A percentile compares a stretch with the other conserved stretches of the same genome.
Conservation (phyloP, 2,329 filamentous ascomycete genomes). For the Penicillium sp. region DNA sequence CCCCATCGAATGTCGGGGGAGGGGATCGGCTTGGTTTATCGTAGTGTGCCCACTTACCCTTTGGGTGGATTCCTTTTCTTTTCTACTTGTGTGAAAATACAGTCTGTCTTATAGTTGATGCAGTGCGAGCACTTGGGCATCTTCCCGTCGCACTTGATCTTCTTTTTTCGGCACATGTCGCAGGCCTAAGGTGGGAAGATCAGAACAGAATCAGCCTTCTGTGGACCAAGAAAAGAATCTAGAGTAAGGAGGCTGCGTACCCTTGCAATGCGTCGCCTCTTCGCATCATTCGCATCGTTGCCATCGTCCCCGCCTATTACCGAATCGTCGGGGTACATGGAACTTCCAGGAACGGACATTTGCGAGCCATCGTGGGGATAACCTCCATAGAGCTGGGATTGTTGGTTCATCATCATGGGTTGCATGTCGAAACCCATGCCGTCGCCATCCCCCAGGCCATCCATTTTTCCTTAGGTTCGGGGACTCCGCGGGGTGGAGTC, state of each 20-base stretch:
- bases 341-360: constrained; percentile 48
- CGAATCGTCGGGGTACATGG: constrained; percentile 47
- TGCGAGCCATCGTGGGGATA: constrained; percentile 63
- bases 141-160: constrained; percentile 97
- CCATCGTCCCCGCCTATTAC: constrained; percentile 45
- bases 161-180: constrained; percentile 91
- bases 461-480: constrained; percentile 25
- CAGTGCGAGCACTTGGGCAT: constrained; percentile 94
- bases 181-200: constrained; percentile 62
- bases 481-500: constrained; percentile 21
- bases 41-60: constrained; percentile 61
- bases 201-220: constrained; percentile 1
- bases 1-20: background rate
- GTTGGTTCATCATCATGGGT: constrained; percentile 59
- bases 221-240: background rate
- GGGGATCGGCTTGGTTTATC: background rate
- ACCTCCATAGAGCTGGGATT: constrained; percentile 64
- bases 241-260: constrained; percentile 51
- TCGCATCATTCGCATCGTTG: constrained; percentile 68
- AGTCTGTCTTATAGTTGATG: constrained; percentile 97
- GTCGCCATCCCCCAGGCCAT: constrained; percentile 40
- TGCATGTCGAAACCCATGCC: constrained; percentile 43
- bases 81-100: constrained; percentile 95
- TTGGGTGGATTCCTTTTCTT: constrained; percentile 98
- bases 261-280: constrained; percentile 83